Conservation (phyloP, 345 rosid genomes). For the Corchorus olitorius region DNA sequence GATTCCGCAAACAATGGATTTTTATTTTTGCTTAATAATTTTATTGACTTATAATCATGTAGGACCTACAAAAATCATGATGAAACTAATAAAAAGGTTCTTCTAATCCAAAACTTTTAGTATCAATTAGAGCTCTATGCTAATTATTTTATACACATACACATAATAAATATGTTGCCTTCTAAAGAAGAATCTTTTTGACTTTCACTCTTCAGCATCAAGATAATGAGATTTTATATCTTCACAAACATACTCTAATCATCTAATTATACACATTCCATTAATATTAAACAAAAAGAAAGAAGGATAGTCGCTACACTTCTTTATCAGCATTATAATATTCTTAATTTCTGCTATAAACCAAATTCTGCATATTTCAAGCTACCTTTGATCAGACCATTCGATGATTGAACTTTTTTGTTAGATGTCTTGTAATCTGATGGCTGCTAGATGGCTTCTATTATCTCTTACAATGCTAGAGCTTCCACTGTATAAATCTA, state of each 20-base stretch:
- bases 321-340: not conserved
- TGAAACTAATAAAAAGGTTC: not conserved
- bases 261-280: too few relatives aligned
- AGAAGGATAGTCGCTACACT: not conserved
- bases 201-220: not conserved
- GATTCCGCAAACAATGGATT: not conserved
- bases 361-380: not conserved
- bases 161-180: not conserved
- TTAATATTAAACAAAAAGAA: not conserved
- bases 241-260: conserved; percentile 8
- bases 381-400: not conserved
- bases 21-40: not conserved
- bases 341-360: not conserved
- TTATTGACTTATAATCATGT: not conserved
- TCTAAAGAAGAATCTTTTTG: not conserved
- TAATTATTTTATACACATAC: not conserved
- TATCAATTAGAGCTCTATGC: not conserved
- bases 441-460: conserved; percentile 12
- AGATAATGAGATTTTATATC: not conserved
- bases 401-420: not conserved
- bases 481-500: not conserved
- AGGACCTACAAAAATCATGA: not conserved
- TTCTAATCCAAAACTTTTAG: not conserved
- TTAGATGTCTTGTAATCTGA: not conserved
- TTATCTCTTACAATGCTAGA: not conserved